Evolutionary conservation across 1,139 yeast species (phyloP), one percentile per base, ranked within the genome.

Genomic region (Sugiyamaella japonica): DNA sequence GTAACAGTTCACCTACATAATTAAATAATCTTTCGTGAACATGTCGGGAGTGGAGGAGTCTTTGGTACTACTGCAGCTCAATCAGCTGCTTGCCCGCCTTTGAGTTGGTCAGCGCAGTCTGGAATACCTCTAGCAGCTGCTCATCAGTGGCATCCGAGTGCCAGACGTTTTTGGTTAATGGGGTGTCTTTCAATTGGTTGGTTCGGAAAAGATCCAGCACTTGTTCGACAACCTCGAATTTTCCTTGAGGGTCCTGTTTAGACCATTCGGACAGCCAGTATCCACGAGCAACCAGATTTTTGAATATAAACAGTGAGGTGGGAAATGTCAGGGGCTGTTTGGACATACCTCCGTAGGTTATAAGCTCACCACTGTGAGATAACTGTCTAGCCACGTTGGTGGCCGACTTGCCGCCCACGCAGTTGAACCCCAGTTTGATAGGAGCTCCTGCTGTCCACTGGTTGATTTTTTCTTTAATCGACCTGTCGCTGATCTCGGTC

Each of bases 271-370:
- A 88, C 54, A 93, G 84, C 99, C 99, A 93, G 74, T 87, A 93
- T 0, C 99, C 99, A 42, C 84, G 82, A 56, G 91, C 84, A 16
- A 88, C 85, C 57, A 93, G 72, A 66, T 91, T 87, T 70, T 90
- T 93, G 77, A 93, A 93, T 61, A 95, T 91, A 66, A 89, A 88
- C 58, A 89, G 74, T 1, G 96, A 83, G 0, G 97, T 89, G 42
- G 98, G 97, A 56, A 93, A 73, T 15, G 83, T 80, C 25, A 95
- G 95, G 2, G 99, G 99, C 73, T 89, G 93, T 76, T 85, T 84
- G 5, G 98, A 89, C 99, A 93, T 93, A 49, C 97, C 99, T 29
- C 99, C 99, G 68, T 93, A 93, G 0, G 99, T 90, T 64, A 88
- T 83, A 77, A 93, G 77, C 60, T 86, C 78, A 1, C 83, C 84